phyloP scores from a whole-genome alignment of 23 red algal species.

The Agarophyton chilense region DNA sequence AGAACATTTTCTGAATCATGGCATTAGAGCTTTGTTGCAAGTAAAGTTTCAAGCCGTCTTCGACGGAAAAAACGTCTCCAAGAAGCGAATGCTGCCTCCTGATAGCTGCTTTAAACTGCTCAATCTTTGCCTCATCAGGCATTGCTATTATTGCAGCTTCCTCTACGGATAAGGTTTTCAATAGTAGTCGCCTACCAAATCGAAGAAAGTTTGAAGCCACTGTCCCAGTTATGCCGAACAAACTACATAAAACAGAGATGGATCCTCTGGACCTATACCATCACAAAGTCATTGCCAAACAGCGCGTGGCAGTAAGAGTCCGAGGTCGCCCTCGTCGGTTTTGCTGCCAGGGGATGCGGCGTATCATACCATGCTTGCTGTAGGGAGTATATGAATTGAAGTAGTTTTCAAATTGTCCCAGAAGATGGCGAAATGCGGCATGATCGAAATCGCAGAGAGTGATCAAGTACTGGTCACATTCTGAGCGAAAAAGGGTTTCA shows the following conservation, averaged over 20 bases:
- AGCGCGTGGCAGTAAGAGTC: not conserved
- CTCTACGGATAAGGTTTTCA: not conserved
- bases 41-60: conserved; percentile 15
- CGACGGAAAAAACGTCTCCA: not conserved
- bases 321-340: not conserved
- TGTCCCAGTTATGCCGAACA: not conserved
- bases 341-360: too few relatives aligned
- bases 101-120: not conserved
- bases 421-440: too few relatives aligned
- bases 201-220: not conserved
- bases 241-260: not conserved
- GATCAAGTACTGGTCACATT: too few relatives aligned
- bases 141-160: not conserved
- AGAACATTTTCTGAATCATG: conserved; percentile 37
- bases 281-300: not conserved
- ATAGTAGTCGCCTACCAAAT: not conserved
- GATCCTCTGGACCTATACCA: not conserved
- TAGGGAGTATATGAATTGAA: too few relatives aligned
- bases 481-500: too few relatives aligned
- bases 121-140: not conserved
- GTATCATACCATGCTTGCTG: too few relatives aligned
- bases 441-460: too few relatives aligned
- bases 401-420: too few relatives aligned
- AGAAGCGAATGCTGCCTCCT: not conserved
- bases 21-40: not conserved